Evolutionary conservation across 2,329 filamentous ascomycete species (phyloP), one percentile per base, ranked within the genome.

Genomic region (Alternaria alternata): DNA sequence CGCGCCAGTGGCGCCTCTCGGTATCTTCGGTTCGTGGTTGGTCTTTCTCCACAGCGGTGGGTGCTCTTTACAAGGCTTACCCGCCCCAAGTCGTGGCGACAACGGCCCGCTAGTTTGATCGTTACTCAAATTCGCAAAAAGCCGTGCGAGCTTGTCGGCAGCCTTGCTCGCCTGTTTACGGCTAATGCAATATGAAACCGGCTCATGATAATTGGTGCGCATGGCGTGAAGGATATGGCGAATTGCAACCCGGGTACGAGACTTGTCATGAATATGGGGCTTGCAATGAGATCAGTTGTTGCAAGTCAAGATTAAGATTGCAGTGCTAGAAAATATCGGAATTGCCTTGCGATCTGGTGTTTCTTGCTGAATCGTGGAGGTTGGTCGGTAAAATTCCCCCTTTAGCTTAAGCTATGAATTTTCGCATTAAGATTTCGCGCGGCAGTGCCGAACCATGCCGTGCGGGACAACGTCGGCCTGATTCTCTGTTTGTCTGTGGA

Each of bases 101-200:
- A 64, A 64, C 69, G 67, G 64, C 64, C 68, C 68, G 64, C 69
- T 69, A 66, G 66, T 66, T 57, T 64, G 51, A 63, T 63, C 60
- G 55, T 62, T 58, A 55, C 62, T 57, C 55, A 26, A 54, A 47
- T 55, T 48, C 54, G 48, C 51, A 24, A 28, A 34, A 55, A 57
- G 57, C 61, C 64, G 54, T 68, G 63, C 65, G 34, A 46, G 34
- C 32, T 53, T 44, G 55, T 63, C 39, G 47, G 54, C 56, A 63
- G 63, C 63, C 65, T 64, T 54, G 53, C 57, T 48, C 51, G 52
- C 56, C 32, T 54, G 43, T 34, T 24, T 57, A 59, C 56, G 65
- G 61, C 56, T 58, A 57, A 59, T 57, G 57, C 49, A 47, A 30
- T 57, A 39, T 49, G 57, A 39, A 48, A 42, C 20, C 38, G 47